Conservation (phyloP, 2,329 filamentous ascomycete species). For the Cladosporium sp. region DNA sequence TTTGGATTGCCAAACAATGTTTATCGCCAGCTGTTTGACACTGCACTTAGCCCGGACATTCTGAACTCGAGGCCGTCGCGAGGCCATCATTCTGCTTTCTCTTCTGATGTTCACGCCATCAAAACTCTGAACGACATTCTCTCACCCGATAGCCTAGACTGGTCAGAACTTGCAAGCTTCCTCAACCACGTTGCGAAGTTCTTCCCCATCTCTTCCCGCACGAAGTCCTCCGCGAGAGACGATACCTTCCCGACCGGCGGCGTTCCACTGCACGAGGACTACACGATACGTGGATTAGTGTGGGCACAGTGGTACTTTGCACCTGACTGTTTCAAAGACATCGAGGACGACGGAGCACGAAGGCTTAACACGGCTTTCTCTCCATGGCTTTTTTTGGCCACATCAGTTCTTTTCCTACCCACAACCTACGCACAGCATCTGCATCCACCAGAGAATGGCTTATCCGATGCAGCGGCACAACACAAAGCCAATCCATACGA, state of each 20-base stretch:
- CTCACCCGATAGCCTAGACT: constrained; percentile 33
- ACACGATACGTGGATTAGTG: constrained; percentile 62
- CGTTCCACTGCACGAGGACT: constrained; percentile 68
- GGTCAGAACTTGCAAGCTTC: constrained; percentile 53
- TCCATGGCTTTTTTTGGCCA: too few species aligned
- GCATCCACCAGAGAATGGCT: too few species aligned
- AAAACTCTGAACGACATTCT: constrained; percentile 28
- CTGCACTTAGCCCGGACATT: constrained; percentile 24
- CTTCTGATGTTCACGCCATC: constrained; percentile 25
- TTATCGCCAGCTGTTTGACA: constrained; percentile 41
- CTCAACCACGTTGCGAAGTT: constrained; percentile 53
- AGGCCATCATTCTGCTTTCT: too few species aligned
- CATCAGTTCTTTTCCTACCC: too few species aligned
- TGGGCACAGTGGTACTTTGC: constrained; percentile 63
- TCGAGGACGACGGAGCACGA: constrained; percentile 69
- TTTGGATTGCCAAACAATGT: constrained; percentile 55
- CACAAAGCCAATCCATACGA: too few species aligned
- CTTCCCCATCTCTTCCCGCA: constrained; percentile 38
- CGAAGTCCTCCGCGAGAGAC: constrained; percentile 35
- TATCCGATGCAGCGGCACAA: too few species aligned
- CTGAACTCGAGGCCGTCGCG: constrained; percentile 18
- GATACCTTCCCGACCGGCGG: constrained; percentile 44
- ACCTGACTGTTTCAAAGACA: constrained; percentile 59
- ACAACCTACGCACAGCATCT: too few species aligned
- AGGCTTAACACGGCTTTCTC: too few species aligned